These are phyloP conservation scores for Glutinoglossum americanum DNA, from an alignment of 495 filamentous ascomycete genomes.

Conservation along the genomic window DNA sequence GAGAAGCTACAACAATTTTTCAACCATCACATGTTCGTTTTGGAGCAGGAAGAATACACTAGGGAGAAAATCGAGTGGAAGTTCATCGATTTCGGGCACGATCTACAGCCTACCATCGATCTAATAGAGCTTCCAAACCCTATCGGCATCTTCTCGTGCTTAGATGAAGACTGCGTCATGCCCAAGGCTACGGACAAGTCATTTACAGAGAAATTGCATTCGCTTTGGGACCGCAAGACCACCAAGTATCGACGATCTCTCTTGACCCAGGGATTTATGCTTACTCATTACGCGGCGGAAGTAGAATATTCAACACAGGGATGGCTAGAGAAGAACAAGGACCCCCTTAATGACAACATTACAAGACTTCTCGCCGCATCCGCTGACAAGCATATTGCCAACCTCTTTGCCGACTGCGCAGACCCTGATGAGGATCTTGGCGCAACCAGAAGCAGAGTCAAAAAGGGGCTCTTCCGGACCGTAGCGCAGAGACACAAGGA, in stretches of 20 bases:
- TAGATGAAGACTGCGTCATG: slow-evolving; percentile 98
- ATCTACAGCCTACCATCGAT: slow-evolving; percentile 95
- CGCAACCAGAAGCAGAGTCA: slow-evolving; percentile 58
- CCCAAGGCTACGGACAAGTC: slow-evolving; percentile 93
- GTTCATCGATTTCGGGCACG: slow-evolving; percentile 96
- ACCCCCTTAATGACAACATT: slow-evolving; percentile 91
- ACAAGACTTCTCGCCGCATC: slow-evolving; percentile 73
- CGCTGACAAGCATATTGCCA: slow-evolving; percentile 58
- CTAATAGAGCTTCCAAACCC: slow-evolving; percentile 90
- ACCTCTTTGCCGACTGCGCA: slow-evolving; percentile 71
- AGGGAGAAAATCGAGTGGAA: slow-evolving; percentile 98
- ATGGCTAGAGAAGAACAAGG: slow-evolving; percentile 99
- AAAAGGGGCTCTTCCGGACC: slow-evolving; percentile 93
- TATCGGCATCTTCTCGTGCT: slow-evolving; percentile 94
- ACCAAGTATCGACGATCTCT: slow-evolving; percentile 79
- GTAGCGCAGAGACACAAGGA: slow-evolving; percentile 97
- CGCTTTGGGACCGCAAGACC: slow-evolving; percentile 88
- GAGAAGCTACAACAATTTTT: slow-evolving; percentile 99
- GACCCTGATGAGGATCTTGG: slow-evolving; percentile 48
- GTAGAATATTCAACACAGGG: slow-evolving; percentile 90
- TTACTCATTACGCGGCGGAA: slow-evolving; percentile 97
- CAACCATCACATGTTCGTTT: slow-evolving; percentile 99
- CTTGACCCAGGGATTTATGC: slow-evolving; percentile 76
- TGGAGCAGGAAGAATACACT: slow-evolving; percentile 98
- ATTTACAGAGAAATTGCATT: slow-evolving; percentile 94